Evolutionary conservation across 305 asterid genomes (phyloP).

Genomic region (Caryopteris hybrid): DNA sequence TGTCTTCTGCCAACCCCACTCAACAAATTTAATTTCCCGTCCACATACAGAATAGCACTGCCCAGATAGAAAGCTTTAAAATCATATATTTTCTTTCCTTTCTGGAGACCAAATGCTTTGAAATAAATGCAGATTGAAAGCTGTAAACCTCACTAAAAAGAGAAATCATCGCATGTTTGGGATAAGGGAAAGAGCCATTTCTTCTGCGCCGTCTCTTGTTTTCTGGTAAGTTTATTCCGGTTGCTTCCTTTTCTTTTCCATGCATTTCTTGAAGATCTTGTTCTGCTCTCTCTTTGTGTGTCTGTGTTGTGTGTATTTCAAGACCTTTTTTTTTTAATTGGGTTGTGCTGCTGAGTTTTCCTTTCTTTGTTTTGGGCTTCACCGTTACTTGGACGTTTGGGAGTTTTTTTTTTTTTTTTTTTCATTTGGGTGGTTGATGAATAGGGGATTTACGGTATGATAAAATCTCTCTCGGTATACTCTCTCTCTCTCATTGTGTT

Average conservation of each 20-base stretch:
- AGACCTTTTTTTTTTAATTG: too few relatives aligned
- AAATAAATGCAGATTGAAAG: conserved; percentile 8
- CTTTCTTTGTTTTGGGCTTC: not conserved
- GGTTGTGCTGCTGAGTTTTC: too few relatives aligned
- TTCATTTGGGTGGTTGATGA: too few relatives aligned
- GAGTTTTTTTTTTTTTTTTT: too few relatives aligned
- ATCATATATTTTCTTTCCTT: conserved; percentile 25
- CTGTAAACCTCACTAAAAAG: not conserved
- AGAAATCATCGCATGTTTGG: too few relatives aligned
- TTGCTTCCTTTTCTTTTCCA: not conserved
- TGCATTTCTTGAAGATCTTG: not conserved
- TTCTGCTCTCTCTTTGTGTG: not conserved
- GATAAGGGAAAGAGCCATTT: not conserved
- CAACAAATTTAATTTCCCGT: conserved; percentile 20
- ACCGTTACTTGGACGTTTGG: not conserved
- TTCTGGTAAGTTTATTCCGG: conserved; percentile 2
- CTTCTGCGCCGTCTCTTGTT: not conserved
- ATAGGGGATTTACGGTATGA: not conserved
- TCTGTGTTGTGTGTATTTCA: not conserved
- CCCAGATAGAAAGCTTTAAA: conserved; percentile 16
- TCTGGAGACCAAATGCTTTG: not conserved
- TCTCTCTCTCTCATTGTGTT: too few relatives aligned
- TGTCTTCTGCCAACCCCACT: conserved; percentile 17
- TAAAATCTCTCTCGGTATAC: not conserved
- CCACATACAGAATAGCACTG: conserved; percentile 18